A percentile compares a stretch with the other conserved stretches of the same genome.
phyloP scores from a whole-genome alignment of 225 moss, liverwort and hornwort genomes.

The Pleurozium schreberi region DNA sequence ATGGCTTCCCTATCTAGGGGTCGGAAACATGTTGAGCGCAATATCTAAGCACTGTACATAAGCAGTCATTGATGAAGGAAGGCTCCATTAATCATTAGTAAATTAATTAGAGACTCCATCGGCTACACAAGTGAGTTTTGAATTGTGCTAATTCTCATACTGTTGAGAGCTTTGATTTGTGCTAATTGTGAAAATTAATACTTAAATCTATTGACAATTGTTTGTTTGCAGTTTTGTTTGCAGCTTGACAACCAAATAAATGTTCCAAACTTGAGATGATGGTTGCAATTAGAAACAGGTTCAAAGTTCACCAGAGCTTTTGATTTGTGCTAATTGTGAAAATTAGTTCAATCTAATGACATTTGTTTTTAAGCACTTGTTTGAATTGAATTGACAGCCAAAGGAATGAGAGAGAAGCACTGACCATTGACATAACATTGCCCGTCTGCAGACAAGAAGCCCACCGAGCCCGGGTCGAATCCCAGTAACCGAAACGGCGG shows the following conservation, averaged over 20 bases:
- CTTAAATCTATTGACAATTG: not conserved
- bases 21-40: not conserved
- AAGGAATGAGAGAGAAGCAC: not conserved
- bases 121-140: no score
- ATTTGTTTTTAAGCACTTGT: no score
- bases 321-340: no score
- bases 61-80: not conserved
- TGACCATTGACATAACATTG: slow-evolving; percentile 53
- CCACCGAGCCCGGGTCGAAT: slow-evolving; percentile 49
- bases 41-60: no score
- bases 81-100: not conserved
- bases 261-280: not conserved
- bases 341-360: no score
- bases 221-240: not conserved
- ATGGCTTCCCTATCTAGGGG: not conserved
- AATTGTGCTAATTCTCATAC: not conserved
- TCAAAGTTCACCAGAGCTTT: not conserved
- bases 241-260: no score
- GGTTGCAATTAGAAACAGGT: not conserved
- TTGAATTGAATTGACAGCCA: not conserved
- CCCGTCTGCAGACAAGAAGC: slow-evolving; percentile 47
- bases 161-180: not conserved
- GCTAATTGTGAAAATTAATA: not conserved
- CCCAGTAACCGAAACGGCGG: slow-evolving; percentile 51
- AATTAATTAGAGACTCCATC: not conserved